phyloP scores from a whole-genome alignment of 2,329 filamentous ascomycete genomes.

The Rutstroemia sp. region DNA sequence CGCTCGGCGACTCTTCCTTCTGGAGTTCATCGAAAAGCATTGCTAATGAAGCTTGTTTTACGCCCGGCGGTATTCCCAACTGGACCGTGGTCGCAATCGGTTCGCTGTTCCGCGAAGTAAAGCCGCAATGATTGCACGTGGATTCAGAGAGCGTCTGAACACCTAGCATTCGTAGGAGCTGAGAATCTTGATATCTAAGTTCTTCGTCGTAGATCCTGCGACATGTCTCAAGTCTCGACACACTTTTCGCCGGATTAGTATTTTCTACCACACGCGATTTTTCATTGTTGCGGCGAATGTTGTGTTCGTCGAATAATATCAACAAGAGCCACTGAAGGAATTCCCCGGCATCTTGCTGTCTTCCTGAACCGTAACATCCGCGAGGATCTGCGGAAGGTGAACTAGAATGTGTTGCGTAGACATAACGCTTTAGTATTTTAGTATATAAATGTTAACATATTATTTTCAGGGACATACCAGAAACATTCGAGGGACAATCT shows the following conservation, averaged over 20 bases:
- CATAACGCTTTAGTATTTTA: constrained; percentile 16
- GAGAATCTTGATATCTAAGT: too few species aligned
- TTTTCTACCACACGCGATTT: not conserved
- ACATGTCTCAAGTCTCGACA: not conserved
- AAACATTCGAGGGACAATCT: constrained; percentile 46
- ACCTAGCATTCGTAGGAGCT: too few species aligned
- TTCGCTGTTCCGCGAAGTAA: too few species aligned
- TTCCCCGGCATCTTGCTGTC: constrained; percentile 6
- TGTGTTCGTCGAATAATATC: not conserved
- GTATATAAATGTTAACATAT: not conserved
- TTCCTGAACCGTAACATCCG: not conserved
- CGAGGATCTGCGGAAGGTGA: not conserved
- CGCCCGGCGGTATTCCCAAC: not conserved
- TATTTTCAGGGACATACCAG: constrained; percentile 36
- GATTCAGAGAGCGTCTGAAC: not conserved
- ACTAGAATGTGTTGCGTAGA: constrained; percentile 16
- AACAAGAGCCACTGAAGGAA: constrained; percentile 2
- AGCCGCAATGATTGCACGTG: too few species aligned
- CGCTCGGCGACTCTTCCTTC: not conserved
- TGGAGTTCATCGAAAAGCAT: not conserved
- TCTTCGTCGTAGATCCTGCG: not conserved
- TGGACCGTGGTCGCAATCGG: too few species aligned
- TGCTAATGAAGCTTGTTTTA: not conserved
- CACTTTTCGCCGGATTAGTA: not conserved
- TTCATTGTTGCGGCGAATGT: not conserved